These are phyloP conservation scores for Cercophora samala DNA, from an alignment of 495 filamentous ascomycete species.

Conservation along the genomic window DNA sequence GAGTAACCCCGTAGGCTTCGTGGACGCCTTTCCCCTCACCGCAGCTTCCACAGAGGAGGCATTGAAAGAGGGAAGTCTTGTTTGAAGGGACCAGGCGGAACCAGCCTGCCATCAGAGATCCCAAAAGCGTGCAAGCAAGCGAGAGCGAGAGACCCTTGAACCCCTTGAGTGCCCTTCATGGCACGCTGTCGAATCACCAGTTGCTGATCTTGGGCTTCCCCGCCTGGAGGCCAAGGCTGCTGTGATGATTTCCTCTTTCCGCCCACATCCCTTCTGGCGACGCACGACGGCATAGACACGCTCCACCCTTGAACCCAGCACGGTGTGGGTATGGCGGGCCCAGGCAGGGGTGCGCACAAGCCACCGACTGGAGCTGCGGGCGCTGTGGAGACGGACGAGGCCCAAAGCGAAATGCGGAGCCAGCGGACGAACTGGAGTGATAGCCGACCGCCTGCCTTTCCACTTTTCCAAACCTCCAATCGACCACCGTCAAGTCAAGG, in stretches of 20 bases:
- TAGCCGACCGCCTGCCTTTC: constrained; percentile 2
- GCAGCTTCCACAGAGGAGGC: neutral
- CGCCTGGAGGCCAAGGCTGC: constrained; percentile 7
- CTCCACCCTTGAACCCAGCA: constrained; percentile 10
- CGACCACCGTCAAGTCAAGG: neutral
- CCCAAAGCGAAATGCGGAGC: constrained; percentile 11
- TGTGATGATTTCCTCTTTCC: constrained; percentile 17
- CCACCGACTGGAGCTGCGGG: constrained; percentile 3
- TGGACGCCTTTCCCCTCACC: neutral
- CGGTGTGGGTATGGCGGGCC: neutral
- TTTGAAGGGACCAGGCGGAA: neutral
- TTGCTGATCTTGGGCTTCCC: constrained; percentile 2
- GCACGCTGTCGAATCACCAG: constrained; percentile 17
- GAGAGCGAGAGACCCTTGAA: constrained; percentile 14
- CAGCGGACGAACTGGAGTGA: neutral
- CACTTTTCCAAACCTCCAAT: neutral
- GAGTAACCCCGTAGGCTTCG: neutral
- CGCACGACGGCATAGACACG: neutral
- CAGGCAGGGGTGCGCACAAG: constrained; percentile 3
- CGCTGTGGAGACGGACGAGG: neutral
- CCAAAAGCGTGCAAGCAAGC: constrained; percentile 24
- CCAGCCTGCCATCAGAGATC: constrained; percentile 15
- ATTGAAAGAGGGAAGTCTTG: neutral
- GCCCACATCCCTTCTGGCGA: constrained; percentile 13
- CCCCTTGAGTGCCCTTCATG: constrained; percentile 9